Evolutionary conservation across 805 yeast genomes (phyloP).

Genomic region (Spencermartinsiella europaea): DNA sequence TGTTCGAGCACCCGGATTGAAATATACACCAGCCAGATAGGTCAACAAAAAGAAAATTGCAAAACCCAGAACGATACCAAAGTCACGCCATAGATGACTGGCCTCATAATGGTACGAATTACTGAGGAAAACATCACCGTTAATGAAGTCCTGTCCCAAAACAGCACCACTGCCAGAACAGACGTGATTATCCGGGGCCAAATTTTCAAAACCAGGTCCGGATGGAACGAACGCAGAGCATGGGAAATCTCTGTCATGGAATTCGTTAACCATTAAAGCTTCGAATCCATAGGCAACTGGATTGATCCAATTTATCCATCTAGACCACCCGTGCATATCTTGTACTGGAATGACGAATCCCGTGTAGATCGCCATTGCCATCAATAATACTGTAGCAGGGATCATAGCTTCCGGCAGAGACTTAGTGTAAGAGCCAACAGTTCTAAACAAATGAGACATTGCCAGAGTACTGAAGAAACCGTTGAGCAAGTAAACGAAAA

Average conservation of each 20-base stretch:
- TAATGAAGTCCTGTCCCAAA: conserved; percentile 46
- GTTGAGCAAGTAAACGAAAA: conserved; percentile 47
- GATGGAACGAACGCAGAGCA: conserved; percentile 41
- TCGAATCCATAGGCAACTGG: conserved; percentile 60
- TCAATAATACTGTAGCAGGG: conserved; percentile 38
- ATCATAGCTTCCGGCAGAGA: conserved; percentile 40
- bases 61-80: conserved; percentile 57
- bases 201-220: conserved; percentile 39
- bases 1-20: conserved; percentile 30
- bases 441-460: conserved; percentile 52
- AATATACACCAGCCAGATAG: conserved; percentile 52
- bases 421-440: conserved; percentile 35
- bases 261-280: conserved; percentile 54
- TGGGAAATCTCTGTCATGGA: conserved; percentile 35
- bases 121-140: conserved; percentile 47
- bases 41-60: conserved; percentile 47
- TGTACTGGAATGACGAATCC: conserved; percentile 45
- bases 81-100: conserved; percentile 57
- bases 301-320: conserved; percentile 50
- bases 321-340: conserved; percentile 45
- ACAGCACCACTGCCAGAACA: conserved; percentile 55
- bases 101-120: conserved; percentile 41
- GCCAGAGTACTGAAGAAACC: conserved; percentile 41
- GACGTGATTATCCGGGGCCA: conserved; percentile 34
- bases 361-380: conserved; percentile 39